These are phyloP conservation scores for Cryptosporidium meleagridis DNA, from an alignment of 169 alveolate genomes.

Conservation along the genomic window DNA sequence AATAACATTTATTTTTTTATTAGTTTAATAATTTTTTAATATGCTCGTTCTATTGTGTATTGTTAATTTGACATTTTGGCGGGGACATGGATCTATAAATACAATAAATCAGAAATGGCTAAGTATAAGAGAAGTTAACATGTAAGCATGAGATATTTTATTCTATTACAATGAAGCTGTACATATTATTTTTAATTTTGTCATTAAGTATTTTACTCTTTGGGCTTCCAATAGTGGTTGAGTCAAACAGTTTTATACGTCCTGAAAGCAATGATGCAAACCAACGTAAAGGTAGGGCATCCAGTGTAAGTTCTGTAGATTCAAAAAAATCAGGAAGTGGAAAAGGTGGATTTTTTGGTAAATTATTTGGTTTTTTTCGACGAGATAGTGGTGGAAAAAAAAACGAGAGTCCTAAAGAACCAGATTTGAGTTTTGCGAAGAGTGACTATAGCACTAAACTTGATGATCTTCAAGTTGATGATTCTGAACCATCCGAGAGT, in stretches of 20 bases:
- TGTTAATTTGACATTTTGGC: slow-evolving; percentile 1
- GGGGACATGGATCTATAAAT: neutral
- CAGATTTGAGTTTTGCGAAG: neutral
- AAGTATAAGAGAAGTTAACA: neutral
- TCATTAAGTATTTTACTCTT: neutral
- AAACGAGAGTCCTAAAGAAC: neutral
- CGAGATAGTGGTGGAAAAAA: neutral
- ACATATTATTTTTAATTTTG: neutral
- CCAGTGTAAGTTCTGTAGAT: neutral
- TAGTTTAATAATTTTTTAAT: neutral
- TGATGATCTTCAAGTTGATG: neutral
- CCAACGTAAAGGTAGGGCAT: neutral
- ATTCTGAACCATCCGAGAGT: neutral
- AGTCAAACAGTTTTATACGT: neutral
- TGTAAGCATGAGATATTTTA: neutral
- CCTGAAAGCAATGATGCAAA: neutral
- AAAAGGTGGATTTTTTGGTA: neutral
- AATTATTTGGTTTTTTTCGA: neutral
- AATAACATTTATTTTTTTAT: neutral
- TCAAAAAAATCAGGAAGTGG: neutral
- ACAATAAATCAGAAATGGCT: neutral
- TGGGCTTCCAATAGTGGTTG: neutral
- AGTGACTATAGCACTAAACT: neutral
- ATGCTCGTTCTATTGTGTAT: neutral
- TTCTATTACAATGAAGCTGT: neutral